Base-by-base conservation (phyloP, 768 basidiomycete species). In the Tulasnella sp. region DNA sequence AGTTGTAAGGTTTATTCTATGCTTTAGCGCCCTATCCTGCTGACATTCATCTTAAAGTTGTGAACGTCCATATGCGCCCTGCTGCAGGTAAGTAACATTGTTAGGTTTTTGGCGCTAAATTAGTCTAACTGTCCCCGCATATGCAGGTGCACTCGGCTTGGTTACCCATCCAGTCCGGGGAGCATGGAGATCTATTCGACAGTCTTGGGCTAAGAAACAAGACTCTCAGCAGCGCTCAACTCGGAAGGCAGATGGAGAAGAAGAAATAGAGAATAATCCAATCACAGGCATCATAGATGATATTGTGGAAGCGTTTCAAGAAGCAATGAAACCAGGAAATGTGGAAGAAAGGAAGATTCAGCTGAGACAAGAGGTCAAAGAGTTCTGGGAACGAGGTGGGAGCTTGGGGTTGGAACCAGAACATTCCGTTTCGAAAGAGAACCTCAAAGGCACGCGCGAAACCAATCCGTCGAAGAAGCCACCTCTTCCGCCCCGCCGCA, bases 201-300 rank as follows among this genome's bases (percentile, higher is more conserved):
- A 63, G n/a, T 51, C 59, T 2, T 55, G 60, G 45, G 65, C 63
- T 1, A 52, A 60, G 44, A 62, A 62, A 33, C 64, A 63, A 46
- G 65, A 69, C 28, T 58, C 64, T 7, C 60, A 63, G 10, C 65
- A 66, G 19, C 66, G 67, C 6, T 44, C 57, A n/a, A 69, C 66
- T 10, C 64, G 70, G 24, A 63, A 70, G 12, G 60, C 62, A 5
- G 68, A 74, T 48, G 73, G 73, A 3, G 41, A 62, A 5, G 64
- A 66, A 48, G 70, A 63, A 1, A 65, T 66, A 5, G 60, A 58
- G 45, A 52, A 49, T n/a, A 67, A 69, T 58, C 41, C 32, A 48
- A 40, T 40, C n/a, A 25, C n/a, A 16, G 27, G 43, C 24, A 27
- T 25, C 15, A 48, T 27, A 15, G 45, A 37, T 1, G 59, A 59